Conservation (phyloP, 1,139 yeast species). For the Yamadazyma diddensiae region DNA sequence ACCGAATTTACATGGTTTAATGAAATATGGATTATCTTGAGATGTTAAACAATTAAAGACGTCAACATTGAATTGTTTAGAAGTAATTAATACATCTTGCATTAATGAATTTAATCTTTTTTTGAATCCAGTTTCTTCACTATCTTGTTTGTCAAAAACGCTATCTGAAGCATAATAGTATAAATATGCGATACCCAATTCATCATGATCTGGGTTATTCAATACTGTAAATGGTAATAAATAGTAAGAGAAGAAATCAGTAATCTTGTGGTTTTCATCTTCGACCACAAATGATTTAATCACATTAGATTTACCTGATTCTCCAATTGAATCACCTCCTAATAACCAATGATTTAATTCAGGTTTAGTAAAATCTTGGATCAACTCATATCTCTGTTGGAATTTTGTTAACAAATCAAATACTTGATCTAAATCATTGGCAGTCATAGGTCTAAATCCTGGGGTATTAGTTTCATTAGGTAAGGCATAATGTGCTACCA, state of each 20-base stretch:
- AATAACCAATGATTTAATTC: slow-evolving; percentile 85
- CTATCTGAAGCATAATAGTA: slow-evolving; percentile 85
- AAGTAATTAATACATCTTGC: slow-evolving; percentile 73
- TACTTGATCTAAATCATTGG: slow-evolving; percentile 64
- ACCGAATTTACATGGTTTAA: slow-evolving; percentile 84
- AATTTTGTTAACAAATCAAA: slow-evolving; percentile 55
- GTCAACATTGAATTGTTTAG: slow-evolving; percentile 69
- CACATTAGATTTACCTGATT: slow-evolving; percentile 38
- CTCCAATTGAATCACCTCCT: slow-evolving; percentile 35
- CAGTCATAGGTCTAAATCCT: slow-evolving; percentile 65
- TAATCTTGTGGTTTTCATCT: slow-evolving; percentile 63
- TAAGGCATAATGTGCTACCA: slow-evolving; percentile 76
- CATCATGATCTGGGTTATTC: slow-evolving; percentile 60
- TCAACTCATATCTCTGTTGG: slow-evolving; percentile 67
- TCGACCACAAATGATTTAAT: slow-evolving; percentile 81
- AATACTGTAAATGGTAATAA: slow-evolving; percentile 84
- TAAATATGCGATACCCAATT: slow-evolving; percentile 81
- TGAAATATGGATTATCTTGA: slow-evolving; percentile 82
- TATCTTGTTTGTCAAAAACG: slow-evolving; percentile 23
- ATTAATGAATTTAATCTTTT: slow-evolving; percentile 61
- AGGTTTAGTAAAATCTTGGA: slow-evolving; percentile 63
- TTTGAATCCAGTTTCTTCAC: slow-evolving; percentile 38
- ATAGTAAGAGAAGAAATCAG: slow-evolving; percentile 89
- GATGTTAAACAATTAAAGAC: slow-evolving; percentile 91
- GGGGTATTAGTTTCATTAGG: slow-evolving; percentile 55